A percentile compares a stretch with the other conserved stretches of the same genome.
These are phyloP conservation scores for Yarrowia sp. DNA, from an alignment of 805 yeast genomes.

Conservation along the genomic window DNA sequence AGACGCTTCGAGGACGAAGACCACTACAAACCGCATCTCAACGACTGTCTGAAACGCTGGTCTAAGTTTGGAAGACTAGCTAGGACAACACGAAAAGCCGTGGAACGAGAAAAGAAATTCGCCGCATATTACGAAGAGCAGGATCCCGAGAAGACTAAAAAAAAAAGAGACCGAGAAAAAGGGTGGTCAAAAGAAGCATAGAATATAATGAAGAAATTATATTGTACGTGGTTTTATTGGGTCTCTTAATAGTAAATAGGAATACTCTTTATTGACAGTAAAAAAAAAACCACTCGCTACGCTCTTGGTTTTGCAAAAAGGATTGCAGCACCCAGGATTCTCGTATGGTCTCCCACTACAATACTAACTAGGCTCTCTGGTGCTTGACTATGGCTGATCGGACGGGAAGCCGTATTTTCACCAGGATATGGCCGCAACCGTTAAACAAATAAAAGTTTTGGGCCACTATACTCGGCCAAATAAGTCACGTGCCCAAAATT, in stretches of 20 bases:
- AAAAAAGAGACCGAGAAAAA: no score
- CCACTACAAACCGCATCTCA: background rate
- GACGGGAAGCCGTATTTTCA: constrained; percentile 7
- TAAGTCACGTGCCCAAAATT: background rate
- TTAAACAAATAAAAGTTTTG: background rate
- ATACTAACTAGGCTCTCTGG: constrained; percentile 1
- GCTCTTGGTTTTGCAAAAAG: background rate
- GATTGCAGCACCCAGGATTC: constrained; percentile 10
- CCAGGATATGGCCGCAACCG: constrained; percentile 9
- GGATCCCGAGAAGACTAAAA: no score
- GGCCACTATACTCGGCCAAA: background rate
- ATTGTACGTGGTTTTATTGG: no score
- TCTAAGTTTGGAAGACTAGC: background rate
- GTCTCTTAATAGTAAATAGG: no score
- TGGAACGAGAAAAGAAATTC: background rate
- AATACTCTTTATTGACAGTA: no score
- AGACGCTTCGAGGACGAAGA: background rate
- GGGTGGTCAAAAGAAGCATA: no score
- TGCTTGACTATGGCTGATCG: constrained; percentile 7
- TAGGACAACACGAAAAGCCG: background rate
- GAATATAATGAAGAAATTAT: no score
- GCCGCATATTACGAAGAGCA: background rate
- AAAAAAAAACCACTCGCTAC: background rate
- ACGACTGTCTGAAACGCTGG: background rate
- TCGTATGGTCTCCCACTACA: constrained; percentile 8